Evolutionary conservation across 306 rosid genomes (phyloP).

Genomic region (Ceratonia siliqua): DNA sequence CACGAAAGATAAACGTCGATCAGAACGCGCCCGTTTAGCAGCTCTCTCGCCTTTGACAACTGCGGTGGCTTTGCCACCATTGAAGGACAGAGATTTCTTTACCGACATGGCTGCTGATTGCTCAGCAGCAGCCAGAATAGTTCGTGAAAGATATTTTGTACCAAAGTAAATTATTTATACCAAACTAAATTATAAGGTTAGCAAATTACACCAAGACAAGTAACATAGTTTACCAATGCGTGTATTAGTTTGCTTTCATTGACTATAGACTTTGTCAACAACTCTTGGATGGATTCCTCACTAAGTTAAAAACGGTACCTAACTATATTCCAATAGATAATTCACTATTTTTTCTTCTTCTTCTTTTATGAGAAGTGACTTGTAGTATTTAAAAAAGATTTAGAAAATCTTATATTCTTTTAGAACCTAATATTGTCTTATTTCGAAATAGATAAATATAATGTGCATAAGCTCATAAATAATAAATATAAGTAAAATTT

Average conservation of each 20-base stretch:
- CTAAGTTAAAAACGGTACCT: constrained; percentile 28
- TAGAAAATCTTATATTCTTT: background rate
- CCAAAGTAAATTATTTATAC: background rate
- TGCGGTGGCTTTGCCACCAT: constrained; percentile 31
- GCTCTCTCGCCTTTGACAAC: background rate
- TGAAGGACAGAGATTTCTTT: constrained; percentile 69
- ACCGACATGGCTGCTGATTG: constrained; percentile 63
- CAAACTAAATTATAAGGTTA: constrained; percentile 37
- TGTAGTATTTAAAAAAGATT: background rate
- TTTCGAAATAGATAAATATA: no score
- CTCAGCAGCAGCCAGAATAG: constrained; percentile 35
- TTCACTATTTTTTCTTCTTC: background rate
- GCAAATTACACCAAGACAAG: constrained; percentile 47
- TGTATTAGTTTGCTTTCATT: constrained; percentile 44
- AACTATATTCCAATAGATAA: constrained; percentile 10
- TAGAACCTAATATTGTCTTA: no score
- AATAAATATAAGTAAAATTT: no score
- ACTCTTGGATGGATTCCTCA: constrained; percentile 26
- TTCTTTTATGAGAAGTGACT: background rate
- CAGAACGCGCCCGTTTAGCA: constrained; percentile 39
- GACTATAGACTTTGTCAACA: constrained; percentile 61
- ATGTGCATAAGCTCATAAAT: no score
- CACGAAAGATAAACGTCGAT: constrained; percentile 49
- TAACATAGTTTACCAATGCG: constrained; percentile 48
- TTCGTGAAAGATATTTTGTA: background rate